Evolutionary conservation across 192 early-diverging fungal species (phyloP).

Genomic region (Coemansia sp.): DNA sequence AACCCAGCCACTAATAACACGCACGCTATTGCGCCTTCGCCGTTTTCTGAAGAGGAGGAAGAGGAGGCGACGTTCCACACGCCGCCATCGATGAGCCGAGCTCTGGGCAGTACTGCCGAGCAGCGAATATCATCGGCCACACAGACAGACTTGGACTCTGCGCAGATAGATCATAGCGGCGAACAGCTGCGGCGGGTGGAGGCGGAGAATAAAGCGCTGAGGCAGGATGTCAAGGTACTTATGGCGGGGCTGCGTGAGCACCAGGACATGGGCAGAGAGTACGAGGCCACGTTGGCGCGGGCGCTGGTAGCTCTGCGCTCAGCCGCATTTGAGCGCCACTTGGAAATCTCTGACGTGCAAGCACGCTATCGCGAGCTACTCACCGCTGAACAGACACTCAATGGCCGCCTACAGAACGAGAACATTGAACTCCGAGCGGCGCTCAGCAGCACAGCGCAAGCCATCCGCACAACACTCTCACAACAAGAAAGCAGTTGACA

Average conservation of each 20-base stretch:
- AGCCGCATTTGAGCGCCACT: conserved; percentile 41
- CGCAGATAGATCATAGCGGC: neutral
- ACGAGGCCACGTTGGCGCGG: conserved; percentile 39
- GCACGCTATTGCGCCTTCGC: neutral
- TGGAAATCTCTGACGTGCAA: conserved; percentile 35
- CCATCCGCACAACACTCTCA: conserved; percentile 21
- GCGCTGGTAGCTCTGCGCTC: conserved; percentile 36
- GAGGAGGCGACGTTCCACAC: conserved; percentile 27
- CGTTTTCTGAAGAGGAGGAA: neutral
- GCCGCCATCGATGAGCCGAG: conserved; percentile 11
- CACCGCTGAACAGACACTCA: conserved; percentile 29
- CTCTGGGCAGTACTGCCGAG: neutral
- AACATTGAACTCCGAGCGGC: conserved; percentile 29
- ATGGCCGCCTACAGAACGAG: conserved; percentile 27
- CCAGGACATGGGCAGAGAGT: conserved; percentile 43
- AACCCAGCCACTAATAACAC: conserved; percentile 5
- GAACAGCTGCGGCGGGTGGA: conserved; percentile 8
- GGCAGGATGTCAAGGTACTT: conserved; percentile 24
- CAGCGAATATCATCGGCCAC: neutral
- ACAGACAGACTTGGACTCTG: conserved; percentile 20
- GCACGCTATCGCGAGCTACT: conserved; percentile 40
- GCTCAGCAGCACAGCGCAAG: conserved; percentile 29
- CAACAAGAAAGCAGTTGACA: neutral
- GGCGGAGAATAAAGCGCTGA: conserved; percentile 30
- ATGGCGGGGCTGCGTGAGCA: conserved; percentile 42